Evolutionary conservation across 345 rosid genomes (phyloP), one percentile per base, ranked within the genome.

Genomic region (Sisymbrium irio): DNA sequence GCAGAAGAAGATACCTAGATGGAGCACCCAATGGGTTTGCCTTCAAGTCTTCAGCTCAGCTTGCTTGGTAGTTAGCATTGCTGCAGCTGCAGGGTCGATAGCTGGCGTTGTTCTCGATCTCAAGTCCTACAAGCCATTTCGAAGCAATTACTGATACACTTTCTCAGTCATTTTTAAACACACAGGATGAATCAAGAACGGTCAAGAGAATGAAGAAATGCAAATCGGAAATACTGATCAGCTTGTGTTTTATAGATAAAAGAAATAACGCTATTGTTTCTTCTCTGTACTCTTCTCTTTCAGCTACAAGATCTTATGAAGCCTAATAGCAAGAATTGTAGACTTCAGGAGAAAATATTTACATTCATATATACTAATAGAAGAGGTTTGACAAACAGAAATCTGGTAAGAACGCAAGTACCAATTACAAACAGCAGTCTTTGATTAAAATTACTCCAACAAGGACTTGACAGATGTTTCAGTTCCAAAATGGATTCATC

Each of bases 71-170:
- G 73, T 91, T 46, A 83, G 84, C 12, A 69, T 89, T 5, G 96
- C 91, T 7, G 95, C 98, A 0, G 91, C 91, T 4, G 87, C 90
- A 13, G 97, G 97, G 12, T 94, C 98, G 0, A 79, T 94, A 77
- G 97, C 94, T 15, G 95, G 96, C 19, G 77, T 91, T 60, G 36
- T 88, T 73, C 73, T 55, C 15, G 90, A 91, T 71, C 93, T 91
- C 45, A 82, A 91, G 76, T 25, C 92, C 3, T 86, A 81, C 72
- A 93, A 89, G 81, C 94, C 96, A 15, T 90, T 93, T 65, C 67
- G 49, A 49, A 79, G 84, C 45, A 51, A 55, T 60, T 79, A 87
- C 75, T 89, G 65, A 75, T 57, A 40, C 42, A 5, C n/a, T 63
- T 17, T 47, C 54, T 8, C 18, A 46, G 68, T 47, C 57, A 11